phyloP scores from a whole-genome alignment of 2,329 filamentous ascomycete genomes.

The Talaromyces sp. region DNA sequence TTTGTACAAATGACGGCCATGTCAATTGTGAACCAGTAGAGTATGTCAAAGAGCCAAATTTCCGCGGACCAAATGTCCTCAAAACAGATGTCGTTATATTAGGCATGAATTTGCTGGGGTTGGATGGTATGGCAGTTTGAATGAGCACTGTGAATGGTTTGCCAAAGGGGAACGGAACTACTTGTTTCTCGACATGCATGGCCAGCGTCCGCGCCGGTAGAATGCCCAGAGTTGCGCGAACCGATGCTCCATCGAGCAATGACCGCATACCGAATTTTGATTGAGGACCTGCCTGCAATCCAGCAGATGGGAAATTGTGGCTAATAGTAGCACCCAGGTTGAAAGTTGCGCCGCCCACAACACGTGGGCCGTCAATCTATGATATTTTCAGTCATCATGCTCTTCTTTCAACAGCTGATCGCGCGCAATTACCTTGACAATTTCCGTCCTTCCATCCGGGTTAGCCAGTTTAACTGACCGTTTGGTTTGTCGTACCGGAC shows the following conservation, averaged over 20 bases:
- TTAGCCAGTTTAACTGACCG: slow-evolving; percentile 22
- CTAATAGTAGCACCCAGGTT: slow-evolving; percentile 29
- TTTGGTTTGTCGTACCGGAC: slow-evolving; percentile 23
- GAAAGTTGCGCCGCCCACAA: slow-evolving; percentile 26
- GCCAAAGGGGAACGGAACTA: slow-evolving; percentile 24
- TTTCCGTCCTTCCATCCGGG: slow-evolving; percentile 24
- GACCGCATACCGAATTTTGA: slow-evolving; percentile 22
- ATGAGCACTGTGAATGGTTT: slow-evolving; percentile 30
- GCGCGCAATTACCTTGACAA: slow-evolving; percentile 23
- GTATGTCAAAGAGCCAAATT: slow-evolving; percentile 32
- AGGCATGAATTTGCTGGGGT: slow-evolving; percentile 26
- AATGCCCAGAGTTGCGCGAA: slow-evolving; percentile 25
- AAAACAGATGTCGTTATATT: slow-evolving; percentile 28
- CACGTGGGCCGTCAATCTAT: slow-evolving; percentile 28
- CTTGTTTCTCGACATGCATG: slow-evolving; percentile 26
- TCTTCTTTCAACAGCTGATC: too few relatives aligned
- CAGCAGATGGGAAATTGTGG: slow-evolving; percentile 26
- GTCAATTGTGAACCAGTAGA: slow-evolving; percentile 30
- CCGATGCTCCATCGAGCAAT: slow-evolving; percentile 28
- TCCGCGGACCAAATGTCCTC: slow-evolving; percentile 28
- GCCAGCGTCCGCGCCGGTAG: slow-evolving; percentile 30
- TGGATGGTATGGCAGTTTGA: slow-evolving; percentile 26
- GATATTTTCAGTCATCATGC: background rate
- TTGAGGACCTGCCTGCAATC: slow-evolving; percentile 25
- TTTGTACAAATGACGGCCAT: slow-evolving; percentile 29